These are phyloP conservation scores for Pisolithus thermaeus DNA, from an alignment of 1,284 basidiomycete genomes.

Conservation along the genomic window DNA sequence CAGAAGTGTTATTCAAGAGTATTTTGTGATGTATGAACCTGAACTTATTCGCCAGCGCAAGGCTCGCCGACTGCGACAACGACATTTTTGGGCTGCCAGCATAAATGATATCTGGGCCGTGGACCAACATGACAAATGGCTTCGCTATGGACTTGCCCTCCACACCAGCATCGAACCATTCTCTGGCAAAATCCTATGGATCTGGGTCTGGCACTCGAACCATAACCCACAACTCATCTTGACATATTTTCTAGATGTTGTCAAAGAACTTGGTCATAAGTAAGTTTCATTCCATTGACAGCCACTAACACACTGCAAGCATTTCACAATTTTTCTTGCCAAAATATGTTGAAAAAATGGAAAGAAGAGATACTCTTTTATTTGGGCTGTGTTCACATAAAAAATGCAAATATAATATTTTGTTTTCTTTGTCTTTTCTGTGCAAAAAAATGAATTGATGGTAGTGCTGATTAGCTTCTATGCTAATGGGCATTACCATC, in stretches of 20 bases:
- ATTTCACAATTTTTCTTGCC: no score
- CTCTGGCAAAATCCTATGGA: constrained; percentile 28
- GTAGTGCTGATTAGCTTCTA: no score
- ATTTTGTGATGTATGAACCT: constrained; percentile 1
- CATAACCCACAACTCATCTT: constrained; percentile 31
- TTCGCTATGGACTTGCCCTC: constrained; percentile 30
- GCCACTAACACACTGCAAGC: no score
- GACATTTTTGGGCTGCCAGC: constrained; percentile 20
- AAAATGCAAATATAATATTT: no score
- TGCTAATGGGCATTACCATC: no score
- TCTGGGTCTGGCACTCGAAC: constrained; percentile 39
- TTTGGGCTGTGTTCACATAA: no score
- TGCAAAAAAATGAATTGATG: no score
- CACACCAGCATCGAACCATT: constrained; percentile 34
- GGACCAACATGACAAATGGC: constrained; percentile 41
- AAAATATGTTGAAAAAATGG: no score
- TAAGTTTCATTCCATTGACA: neutral
- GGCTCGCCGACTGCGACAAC: constrained; percentile 17
- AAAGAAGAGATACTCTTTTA: no score
- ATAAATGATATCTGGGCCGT: constrained; percentile 33
- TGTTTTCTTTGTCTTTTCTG: no score
- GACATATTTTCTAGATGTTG: constrained; percentile 28
- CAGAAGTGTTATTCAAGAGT: neutral
- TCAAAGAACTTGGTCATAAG: constrained; percentile 17
- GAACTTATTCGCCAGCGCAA: neutral